Percentiles rank a stretch among this genome's conserved stretches.
phyloP scores from a whole-genome alignment of 176 grass and related monocot genomes.

The Triticum aestivum region DNA sequence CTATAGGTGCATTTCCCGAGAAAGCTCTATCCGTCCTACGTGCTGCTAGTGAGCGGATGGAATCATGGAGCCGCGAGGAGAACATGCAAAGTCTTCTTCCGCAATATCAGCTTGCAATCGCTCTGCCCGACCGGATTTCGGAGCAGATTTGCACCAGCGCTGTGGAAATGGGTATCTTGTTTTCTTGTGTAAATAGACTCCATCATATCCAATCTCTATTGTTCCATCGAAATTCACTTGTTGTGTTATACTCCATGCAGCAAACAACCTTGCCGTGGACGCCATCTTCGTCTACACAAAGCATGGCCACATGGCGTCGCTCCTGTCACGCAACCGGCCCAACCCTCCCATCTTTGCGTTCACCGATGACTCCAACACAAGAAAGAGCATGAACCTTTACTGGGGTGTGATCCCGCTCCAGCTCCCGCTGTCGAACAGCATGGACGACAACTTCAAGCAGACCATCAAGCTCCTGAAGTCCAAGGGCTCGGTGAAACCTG shows the following conservation, averaged over 20 bases:
- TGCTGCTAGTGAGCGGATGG: constrained; percentile 51
- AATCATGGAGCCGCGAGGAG: constrained; percentile 58
- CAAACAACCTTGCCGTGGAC: constrained; percentile 69
- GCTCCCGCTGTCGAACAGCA: constrained; percentile 35
- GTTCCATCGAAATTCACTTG: background rate
- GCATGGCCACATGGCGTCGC: constrained; percentile 60
- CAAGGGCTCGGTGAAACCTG: constrained; percentile 48
- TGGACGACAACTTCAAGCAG: constrained; percentile 56
- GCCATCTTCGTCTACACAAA: constrained; percentile 80
- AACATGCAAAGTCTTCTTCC: constrained; percentile 47
- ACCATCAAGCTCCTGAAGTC: constrained; percentile 50
- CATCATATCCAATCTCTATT: background rate
- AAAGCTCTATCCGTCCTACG: constrained; percentile 64
- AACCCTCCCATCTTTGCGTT: constrained; percentile 71
- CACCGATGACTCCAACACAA: constrained; percentile 48
- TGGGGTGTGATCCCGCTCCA: constrained; percentile 67
- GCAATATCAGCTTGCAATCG: constrained; percentile 46
- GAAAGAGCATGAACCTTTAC: constrained; percentile 68
- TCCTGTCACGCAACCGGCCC: constrained; percentile 50
- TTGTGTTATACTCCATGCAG: constrained; percentile 30
- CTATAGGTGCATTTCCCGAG: constrained; percentile 57
- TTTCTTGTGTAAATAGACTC: background rate
- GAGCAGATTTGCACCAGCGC: constrained; percentile 65
- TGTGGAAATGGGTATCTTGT: constrained; percentile 58
- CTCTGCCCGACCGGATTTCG: constrained; percentile 48